Conservation (phyloP, 352 stramenopile species). For the Blastocystis sp. region DNA sequence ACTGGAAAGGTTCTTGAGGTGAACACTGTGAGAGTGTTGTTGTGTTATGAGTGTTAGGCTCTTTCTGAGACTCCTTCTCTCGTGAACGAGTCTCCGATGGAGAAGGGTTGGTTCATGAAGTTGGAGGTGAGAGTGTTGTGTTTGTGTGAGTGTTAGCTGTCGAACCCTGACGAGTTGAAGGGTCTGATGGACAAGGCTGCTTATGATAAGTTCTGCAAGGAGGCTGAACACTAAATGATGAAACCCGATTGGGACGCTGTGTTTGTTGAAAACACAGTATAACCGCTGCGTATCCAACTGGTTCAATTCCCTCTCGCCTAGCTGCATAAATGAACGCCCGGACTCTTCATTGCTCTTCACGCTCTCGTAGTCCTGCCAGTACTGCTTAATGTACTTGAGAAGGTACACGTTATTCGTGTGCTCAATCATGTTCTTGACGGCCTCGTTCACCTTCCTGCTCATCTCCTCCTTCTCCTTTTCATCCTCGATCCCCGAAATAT, state of each 20-base stretch:
- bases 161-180: slow-evolving; percentile 73
- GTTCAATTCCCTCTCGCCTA: slow-evolving; percentile 22
- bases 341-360: slow-evolving; percentile 52
- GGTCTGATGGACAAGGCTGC: slow-evolving; percentile 74
- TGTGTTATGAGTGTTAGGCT: slow-evolving; percentile 19
- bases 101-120: slow-evolving; percentile 76
- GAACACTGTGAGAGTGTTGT: slow-evolving; percentile 82
- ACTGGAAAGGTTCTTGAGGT: slow-evolving; percentile 89
- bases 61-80: slow-evolving; percentile 73
- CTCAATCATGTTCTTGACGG: slow-evolving; percentile 38
- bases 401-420: slow-evolving; percentile 27
- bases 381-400: slow-evolving; percentile 64
- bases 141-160: slow-evolving; percentile 60
- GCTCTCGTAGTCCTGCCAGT: slow-evolving; percentile 64
- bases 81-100: slow-evolving; percentile 75
- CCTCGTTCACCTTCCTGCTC: slow-evolving; percentile 26
- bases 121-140: slow-evolving; percentile 66
- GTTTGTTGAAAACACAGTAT: slow-evolving; percentile 49
- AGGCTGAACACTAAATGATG: slow-evolving; percentile 74
- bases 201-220: slow-evolving; percentile 75
- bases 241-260: not conserved
- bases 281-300: slow-evolving; percentile 25
- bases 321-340: not conserved
- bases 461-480: not conserved
- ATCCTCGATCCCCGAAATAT: not conserved